A percentile compares a stretch with the other conserved stretches of the same genome.
These are phyloP conservation scores for Trichodelitschia bisporula DNA, from an alignment of 495 filamentous ascomycete genomes.

Conservation along the genomic window DNA sequence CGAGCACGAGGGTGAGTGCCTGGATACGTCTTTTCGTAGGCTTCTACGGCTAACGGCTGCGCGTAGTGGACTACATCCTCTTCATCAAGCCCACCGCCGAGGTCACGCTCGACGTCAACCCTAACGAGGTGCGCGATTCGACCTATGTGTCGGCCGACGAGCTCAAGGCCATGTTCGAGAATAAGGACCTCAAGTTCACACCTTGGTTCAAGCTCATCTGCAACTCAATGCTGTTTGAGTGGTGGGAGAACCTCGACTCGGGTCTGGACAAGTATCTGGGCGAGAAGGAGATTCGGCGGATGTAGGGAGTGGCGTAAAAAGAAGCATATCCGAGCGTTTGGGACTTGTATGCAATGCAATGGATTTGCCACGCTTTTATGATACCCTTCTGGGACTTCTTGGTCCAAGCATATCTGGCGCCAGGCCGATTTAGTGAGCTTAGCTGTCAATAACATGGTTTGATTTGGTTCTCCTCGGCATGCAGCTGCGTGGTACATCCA, in stretches of 20 bases:
- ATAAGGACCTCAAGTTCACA: slow-evolving; percentile 62
- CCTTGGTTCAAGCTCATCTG: slow-evolving; percentile 99
- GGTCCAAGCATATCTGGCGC: too few relatives aligned
- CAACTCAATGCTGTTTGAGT: slow-evolving; percentile 90
- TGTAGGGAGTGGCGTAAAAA: slow-evolving; percentile 22
- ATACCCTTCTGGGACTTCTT: too few relatives aligned
- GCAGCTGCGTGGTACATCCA: too few relatives aligned
- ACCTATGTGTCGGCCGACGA: slow-evolving; percentile 63
- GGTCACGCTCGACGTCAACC: slow-evolving; percentile 55
- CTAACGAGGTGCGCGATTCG: slow-evolving; percentile 70
- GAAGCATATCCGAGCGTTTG: too few relatives aligned
- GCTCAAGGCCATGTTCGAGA: slow-evolving; percentile 63
- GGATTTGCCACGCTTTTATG: too few relatives aligned
- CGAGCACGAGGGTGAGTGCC: slow-evolving; percentile 75
- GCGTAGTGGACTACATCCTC: slow-evolving; percentile 87
- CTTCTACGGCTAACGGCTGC: neutral
- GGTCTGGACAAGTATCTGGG: slow-evolving; percentile 61
- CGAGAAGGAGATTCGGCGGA: slow-evolving; percentile 70
- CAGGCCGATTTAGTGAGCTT: too few relatives aligned
- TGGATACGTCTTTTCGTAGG: too few relatives aligned
- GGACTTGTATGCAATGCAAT: too few relatives aligned
- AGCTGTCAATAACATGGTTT: too few relatives aligned
- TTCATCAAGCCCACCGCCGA: slow-evolving; percentile 64
- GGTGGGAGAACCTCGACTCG: slow-evolving; percentile 75
- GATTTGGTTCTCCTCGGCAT: too few relatives aligned